phyloP scores from a whole-genome alignment of 805 yeast species.

The Saccharomycopsis sp. region DNA sequence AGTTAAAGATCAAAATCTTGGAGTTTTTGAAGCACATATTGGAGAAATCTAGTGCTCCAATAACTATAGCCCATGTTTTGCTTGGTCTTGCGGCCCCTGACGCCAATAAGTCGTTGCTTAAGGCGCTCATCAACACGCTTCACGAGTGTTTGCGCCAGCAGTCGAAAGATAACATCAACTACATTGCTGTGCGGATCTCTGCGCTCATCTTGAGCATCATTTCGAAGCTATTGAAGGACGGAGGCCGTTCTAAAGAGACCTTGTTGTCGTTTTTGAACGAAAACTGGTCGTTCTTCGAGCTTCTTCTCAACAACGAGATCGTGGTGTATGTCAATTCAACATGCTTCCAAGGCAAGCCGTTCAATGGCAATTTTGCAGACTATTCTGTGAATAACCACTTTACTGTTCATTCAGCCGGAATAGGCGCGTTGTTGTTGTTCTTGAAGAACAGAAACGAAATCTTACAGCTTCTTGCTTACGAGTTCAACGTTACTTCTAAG shows the following conservation, averaged over 20 bases:
- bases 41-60: constrained; percentile 31
- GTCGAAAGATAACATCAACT: constrained; percentile 33
- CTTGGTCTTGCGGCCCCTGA: constrained; percentile 54
- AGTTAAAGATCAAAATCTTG: constrained; percentile 51
- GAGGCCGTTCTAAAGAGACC: neutral
- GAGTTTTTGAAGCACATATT: constrained; percentile 50
- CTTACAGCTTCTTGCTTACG: constrained; percentile 62
- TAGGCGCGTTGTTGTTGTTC: constrained; percentile 47
- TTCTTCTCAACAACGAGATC: neutral
- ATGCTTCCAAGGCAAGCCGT: constrained; percentile 3
- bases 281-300: neutral
- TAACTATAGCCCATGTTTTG: constrained; percentile 64
- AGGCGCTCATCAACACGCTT: constrained; percentile 45
- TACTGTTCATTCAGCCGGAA: constrained; percentile 13
- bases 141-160: constrained; percentile 31
- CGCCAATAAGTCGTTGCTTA: constrained; percentile 52
- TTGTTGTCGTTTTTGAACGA: neutral
- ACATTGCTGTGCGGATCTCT: constrained; percentile 52
- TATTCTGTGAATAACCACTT: constrained; percentile 23
- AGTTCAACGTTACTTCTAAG: constrained; percentile 52
- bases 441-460: constrained; percentile 48
- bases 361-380: constrained; percentile 5
- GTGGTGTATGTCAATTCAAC: neutral
- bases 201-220: constrained; percentile 55
- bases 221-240: constrained; percentile 41